phyloP scores from a whole-genome alignment of 352 stramenopile genomes.

The Thalassiosira oceanica region DNA sequence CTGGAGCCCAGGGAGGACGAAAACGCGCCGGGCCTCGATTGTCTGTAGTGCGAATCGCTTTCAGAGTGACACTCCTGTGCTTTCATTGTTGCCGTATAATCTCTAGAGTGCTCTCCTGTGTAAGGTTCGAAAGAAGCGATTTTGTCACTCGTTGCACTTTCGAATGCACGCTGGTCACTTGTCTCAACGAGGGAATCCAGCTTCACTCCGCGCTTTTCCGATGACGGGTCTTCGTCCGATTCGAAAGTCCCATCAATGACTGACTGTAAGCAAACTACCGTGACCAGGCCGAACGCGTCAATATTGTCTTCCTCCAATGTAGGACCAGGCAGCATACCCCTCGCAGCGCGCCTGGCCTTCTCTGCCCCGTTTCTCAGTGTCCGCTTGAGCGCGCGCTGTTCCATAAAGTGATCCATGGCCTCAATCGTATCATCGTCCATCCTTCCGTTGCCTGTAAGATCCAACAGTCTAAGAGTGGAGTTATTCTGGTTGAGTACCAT shows the following conservation, averaged over 20 bases:
- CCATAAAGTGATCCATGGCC: conserved; percentile 22
- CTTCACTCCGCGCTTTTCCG: background rate
- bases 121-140: no score
- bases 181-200: background rate
- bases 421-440: conserved; percentile 12
- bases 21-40: no score
- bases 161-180: background rate
- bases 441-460: conserved; percentile 12
- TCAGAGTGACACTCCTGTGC: no score
- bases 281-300: background rate
- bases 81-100: no score
- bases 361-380: conserved; percentile 4
- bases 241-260: conserved; percentile 1
- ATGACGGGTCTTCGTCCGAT: background rate
- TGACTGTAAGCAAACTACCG: background rate
- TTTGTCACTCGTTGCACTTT: no score
- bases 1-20: no score
- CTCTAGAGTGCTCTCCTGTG: no score
- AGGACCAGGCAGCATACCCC: background rate
- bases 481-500: conserved; percentile 13
- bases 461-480: conserved; percentile 14
- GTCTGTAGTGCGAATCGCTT: no score
- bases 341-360: background rate
- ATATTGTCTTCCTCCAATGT: background rate
- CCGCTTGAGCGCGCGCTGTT: conserved; percentile 13